These are phyloP conservation scores for Trichoderma guizhouense DNA, from an alignment of 2,329 filamentous ascomycete genomes.

Conservation along the genomic window DNA sequence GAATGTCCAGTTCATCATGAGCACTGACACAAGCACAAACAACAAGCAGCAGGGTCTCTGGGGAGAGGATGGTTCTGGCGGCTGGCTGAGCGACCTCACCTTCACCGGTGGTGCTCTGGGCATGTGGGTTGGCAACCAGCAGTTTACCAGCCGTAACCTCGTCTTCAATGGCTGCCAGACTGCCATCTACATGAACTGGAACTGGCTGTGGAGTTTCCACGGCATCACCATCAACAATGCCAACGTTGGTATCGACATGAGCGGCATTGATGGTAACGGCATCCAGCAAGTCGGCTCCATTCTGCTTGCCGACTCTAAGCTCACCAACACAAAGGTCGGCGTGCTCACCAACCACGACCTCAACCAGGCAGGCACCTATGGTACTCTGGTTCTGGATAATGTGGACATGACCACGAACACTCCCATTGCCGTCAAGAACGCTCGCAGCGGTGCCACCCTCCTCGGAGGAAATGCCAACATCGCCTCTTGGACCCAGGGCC, in stretches of 20 bases:
- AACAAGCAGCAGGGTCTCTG: constrained; percentile 76
- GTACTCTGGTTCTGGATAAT: constrained; percentile 82
- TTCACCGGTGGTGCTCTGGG: constrained; percentile 81
- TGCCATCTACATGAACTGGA: constrained; percentile 87
- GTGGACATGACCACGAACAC: constrained; percentile 74
- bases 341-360: constrained; percentile 66
- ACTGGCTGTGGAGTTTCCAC: constrained; percentile 84
- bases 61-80: constrained; percentile 81
- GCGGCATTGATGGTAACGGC: constrained; percentile 47
- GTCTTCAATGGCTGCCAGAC: constrained; percentile 80
- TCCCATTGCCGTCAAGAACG: constrained; percentile 61
- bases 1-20: constrained; percentile 80
- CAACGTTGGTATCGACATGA: constrained; percentile 75
- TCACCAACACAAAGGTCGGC: constrained; percentile 72
- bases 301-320: constrained; percentile 74
- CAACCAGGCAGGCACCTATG: constrained; percentile 64
- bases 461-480: constrained; percentile 69
- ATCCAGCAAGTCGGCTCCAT: constrained; percentile 80
- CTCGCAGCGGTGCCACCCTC: constrained; percentile 54
- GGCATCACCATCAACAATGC: constrained; percentile 71
- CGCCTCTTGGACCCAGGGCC: constrained; percentile 74
- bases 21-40: constrained; percentile 56
- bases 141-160: constrained; percentile 81
- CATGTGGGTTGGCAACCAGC: constrained; percentile 79
- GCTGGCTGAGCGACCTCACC: constrained; percentile 76